Percentiles rank a stretch among this genome's conserved stretches.
phyloP scores from a whole-genome alignment of 306 rosid genomes.

The Casuarina cunninghamiana region DNA sequence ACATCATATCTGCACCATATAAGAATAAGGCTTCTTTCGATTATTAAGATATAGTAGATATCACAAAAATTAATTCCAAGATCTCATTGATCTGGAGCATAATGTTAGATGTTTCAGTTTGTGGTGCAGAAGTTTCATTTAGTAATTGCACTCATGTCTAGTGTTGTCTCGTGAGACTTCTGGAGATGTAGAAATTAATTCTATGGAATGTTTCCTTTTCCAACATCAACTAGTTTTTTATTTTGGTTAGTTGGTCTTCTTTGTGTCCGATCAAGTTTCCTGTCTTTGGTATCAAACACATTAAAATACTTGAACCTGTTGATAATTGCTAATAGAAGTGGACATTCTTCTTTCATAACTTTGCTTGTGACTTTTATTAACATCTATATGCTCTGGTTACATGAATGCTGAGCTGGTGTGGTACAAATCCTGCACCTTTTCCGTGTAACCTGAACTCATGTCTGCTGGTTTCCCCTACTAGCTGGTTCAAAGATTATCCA shows the following conservation, averaged over 20 bases:
- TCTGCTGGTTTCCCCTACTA: neutral
- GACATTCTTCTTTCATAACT: neutral
- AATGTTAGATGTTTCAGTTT: neutral
- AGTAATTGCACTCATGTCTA: neutral
- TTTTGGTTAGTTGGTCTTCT: neutral
- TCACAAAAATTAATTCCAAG: neutral
- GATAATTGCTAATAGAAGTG: neutral
- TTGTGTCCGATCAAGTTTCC: neutral
- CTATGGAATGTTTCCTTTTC: neutral
- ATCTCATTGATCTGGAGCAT: neutral
- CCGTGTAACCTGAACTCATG: neutral
- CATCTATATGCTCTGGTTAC: neutral
- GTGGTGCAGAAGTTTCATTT: neutral
- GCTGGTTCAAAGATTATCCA: neutral
- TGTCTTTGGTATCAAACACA: neutral
- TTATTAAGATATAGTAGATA: neutral
- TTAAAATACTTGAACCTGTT: neutral
- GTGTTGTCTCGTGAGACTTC: neutral
- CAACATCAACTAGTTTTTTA: neutral
- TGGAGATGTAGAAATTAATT: neutral
- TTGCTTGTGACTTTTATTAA: neutral
- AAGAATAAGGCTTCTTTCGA: neutral
- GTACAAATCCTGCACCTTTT: neutral
- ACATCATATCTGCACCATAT: neutral
- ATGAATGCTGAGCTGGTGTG: neutral